Base-by-base conservation (phyloP, 1,284 basidiomycete genomes). In the Mixia osmundae region DNA sequence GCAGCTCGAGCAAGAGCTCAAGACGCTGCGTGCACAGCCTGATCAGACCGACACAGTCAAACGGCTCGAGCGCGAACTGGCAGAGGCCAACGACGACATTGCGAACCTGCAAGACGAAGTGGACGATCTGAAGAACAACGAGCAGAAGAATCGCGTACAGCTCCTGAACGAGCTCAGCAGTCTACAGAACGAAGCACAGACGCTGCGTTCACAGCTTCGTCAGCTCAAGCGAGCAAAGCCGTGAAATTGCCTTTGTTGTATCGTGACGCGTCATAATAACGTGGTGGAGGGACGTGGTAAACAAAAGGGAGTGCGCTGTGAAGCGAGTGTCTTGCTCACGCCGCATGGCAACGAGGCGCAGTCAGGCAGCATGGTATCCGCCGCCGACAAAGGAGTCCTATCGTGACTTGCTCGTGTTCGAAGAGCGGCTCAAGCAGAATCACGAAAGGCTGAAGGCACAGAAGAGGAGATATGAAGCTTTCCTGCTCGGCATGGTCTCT, bases 401-500 rank as follows among this genome's bases (percentile, higher is more conserved):
- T n/a, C n/a, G n/a, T n/a, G n/a, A n/a, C n/a, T n/a, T n/a, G n/a
- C n/a, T n/a, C n/a, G n/a, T n/a, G n/a, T n/a, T n/a, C n/a, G n/a
- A n/a, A n/a, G n/a, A n/a, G n/a, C n/a, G n/a, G n/a, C n/a, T n/a
- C n/a, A n/a, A n/a, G n/a, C n/a, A n/a, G n/a, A n/a, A n/a, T n/a
- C n/a, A n/a, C n/a, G n/a, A n/a, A n/a, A n/a, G n/a, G n/a, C n/a
- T n/a, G n/a, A n/a, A n/a, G n/a, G n/a, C n/a, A n/a, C 3, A 11
- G 25, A 20, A 12, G 18, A 3, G 8, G n/a, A 19, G 2, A 25
- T 21, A 4, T 22, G 11, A 52, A 82, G 80, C 77, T 30, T 79
- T 87, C 52, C 66, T 87, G 3, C 45, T 66, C 1, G 69, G 76
- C 40, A 63, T 85, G 5, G 56, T 77, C 26, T 48, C 67, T 5